phyloP scores from a whole-genome alignment of 1,284 basidiomycete species.

The Cutaneotrichosporon cavernicola region DNA sequence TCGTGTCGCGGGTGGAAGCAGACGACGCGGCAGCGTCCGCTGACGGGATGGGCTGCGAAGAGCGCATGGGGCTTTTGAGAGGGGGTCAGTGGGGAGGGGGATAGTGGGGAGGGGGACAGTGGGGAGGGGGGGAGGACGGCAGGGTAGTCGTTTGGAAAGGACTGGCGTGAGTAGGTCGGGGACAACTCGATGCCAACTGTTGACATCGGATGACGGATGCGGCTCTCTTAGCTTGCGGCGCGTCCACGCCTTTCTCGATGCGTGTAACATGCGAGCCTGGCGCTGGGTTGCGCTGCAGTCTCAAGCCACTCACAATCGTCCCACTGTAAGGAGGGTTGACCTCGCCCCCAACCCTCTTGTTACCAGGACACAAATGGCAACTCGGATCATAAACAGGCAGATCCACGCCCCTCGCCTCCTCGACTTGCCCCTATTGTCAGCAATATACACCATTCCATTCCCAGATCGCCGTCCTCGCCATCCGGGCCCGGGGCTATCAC shows the following conservation, averaged over 20 bases:
- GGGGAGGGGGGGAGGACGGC: slow-evolving; percentile 61
- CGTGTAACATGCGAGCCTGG: too few species aligned
- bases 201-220: too few species aligned
- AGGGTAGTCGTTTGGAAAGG: slow-evolving; percentile 83
- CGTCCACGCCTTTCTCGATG: too few species aligned
- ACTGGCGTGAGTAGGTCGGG: slow-evolving; percentile 36
- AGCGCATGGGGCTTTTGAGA: slow-evolving; percentile 57
- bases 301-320: slow-evolving; percentile 59
- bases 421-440: slow-evolving; percentile 75
- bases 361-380: slow-evolving; percentile 91
- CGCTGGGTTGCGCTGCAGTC: too few species aligned
- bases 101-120: slow-evolving; percentile 7
- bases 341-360: slow-evolving; percentile 72
- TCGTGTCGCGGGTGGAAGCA: slow-evolving; percentile 89
- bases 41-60: slow-evolving; percentile 67
- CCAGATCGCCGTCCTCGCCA: not conserved
- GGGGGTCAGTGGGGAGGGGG: slow-evolving; percentile 39
- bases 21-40: slow-evolving; percentile 85
- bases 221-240: too few species aligned
- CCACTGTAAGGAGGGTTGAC: slow-evolving; percentile 68
- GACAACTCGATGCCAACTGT: too few species aligned
- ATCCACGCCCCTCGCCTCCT: slow-evolving; percentile 60
- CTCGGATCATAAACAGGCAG: slow-evolving; percentile 70
- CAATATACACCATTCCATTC: not conserved
- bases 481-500: too few species aligned